Percentiles rank a stretch among this genome's conserved stretches.
These are phyloP conservation scores for Rosa lucieae DNA, from an alignment of 306 rosid species.

Conservation along the genomic window DNA sequence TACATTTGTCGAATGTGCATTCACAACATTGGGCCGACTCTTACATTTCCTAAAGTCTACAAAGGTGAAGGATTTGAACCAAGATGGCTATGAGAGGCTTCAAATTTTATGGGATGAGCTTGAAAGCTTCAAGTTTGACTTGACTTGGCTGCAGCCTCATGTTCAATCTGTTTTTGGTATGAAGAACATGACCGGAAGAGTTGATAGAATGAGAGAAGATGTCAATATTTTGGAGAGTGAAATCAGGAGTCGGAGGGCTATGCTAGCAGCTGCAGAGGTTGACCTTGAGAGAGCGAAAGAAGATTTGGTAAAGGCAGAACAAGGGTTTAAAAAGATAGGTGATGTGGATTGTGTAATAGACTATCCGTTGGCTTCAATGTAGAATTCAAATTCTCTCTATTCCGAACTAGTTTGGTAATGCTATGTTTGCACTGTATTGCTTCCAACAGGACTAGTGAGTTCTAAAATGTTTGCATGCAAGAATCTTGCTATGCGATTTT, in stretches of 20 bases:
- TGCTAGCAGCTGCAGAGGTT: not conserved
- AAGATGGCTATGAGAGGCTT: not conserved
- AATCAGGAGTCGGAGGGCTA: not conserved
- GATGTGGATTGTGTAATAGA: not conserved
- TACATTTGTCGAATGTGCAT: not conserved
- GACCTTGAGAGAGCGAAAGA: not conserved
- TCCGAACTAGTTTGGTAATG: not conserved
- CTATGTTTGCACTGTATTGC: not conserved
- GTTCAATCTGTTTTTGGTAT: not conserved
- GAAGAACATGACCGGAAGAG: not conserved
- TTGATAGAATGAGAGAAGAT: not conserved
- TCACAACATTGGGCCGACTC: not conserved
- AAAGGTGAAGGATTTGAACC: not conserved
- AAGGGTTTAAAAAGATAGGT: not conserved
- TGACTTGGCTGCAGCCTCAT: no score
- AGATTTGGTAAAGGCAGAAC: not conserved
- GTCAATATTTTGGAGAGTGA: not conserved
- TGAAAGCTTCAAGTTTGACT: constrained; percentile 4
- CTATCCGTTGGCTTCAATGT: not conserved
- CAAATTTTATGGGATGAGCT: constrained; percentile 1
- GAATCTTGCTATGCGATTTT: no score
- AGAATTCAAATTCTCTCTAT: not conserved
- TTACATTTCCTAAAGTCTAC: not conserved
- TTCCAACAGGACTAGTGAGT: no score
- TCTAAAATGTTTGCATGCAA: no score